Evolutionary conservation across 495 filamentous ascomycete genomes (phyloP).

Genomic region (Hypomontagnella monticulosa): DNA sequence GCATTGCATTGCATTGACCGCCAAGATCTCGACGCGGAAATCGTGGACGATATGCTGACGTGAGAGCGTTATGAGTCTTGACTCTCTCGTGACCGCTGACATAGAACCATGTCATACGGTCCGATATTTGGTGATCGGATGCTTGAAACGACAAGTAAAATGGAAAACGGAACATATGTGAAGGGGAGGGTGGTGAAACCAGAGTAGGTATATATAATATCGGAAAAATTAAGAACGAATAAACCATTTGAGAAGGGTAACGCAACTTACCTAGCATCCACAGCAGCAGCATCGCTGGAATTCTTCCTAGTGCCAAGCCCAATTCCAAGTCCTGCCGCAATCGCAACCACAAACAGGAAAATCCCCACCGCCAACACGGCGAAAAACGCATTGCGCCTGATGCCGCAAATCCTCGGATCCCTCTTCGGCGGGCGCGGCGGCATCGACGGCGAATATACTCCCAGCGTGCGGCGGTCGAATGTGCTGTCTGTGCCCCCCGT

Average conservation of each 20-base stretch:
- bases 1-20: neutral
- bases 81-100: slow-evolving; percentile 4
- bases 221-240: too few species aligned
- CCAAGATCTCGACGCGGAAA: neutral
- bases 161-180: neutral
- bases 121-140: neutral
- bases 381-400: slow-evolving; percentile 39
- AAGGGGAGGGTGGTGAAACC: too few species aligned
- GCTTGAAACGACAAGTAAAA: neutral
- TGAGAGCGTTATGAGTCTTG: slow-evolving; percentile 6
- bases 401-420: slow-evolving; percentile 22
- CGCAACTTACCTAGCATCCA: slow-evolving; percentile 6
- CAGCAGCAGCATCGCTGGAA: neutral
- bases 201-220: too few species aligned
- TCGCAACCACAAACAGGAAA: slow-evolving; percentile 41
- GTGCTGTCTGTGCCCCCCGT: slow-evolving; percentile 3
- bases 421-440: slow-evolving; percentile 8
- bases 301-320: slow-evolving; percentile 36
- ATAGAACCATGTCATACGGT: neutral
- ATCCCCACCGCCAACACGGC: slow-evolving; percentile 33
- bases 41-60: slow-evolving; percentile 11
- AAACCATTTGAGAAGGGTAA: neutral
- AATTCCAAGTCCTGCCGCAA: slow-evolving; percentile 46
- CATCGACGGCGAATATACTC: slow-evolving; percentile 21
- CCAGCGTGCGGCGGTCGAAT: slow-evolving; percentile 20